A percentile compares a stretch with the other conserved stretches of the same genome.
These are phyloP conservation scores for Fagopyrum tataricum DNA, from an alignment of 148 eudicot species.

Conservation along the genomic window DNA sequence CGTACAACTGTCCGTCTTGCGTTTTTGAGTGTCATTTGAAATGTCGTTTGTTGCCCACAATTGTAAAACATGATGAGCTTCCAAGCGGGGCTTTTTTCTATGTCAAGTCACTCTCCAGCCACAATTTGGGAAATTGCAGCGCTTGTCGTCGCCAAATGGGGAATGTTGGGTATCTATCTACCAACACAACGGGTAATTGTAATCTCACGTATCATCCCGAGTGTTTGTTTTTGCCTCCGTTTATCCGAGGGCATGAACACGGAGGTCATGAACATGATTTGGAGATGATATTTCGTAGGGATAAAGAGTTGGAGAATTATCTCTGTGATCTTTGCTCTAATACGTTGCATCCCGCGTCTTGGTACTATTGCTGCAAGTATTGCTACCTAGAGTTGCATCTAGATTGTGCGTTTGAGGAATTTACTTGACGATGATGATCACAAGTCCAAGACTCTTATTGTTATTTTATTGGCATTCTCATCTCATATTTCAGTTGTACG, in stretches of 20 bases:
- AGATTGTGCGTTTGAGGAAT: neutral
- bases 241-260: neutral
- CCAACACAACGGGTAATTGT: no score
- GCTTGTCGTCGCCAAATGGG: no score
- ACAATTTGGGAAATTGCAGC: no score
- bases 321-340: neutral
- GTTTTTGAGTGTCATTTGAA: neutral
- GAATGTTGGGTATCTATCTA: no score
- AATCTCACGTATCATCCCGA: no score
- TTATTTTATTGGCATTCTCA: no score
- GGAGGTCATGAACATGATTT: neutral
- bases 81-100: no score
- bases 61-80: neutral
- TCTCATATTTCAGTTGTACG: no score
- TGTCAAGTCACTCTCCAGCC: no score
- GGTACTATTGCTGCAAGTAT: neutral
- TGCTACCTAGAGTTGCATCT: neutral
- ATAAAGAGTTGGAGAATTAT: neutral
- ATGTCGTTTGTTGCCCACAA: no score
- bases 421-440: no score
- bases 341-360: neutral
- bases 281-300: neutral
- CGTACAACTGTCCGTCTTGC: neutral
- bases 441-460: no score
- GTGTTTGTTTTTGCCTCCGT: neutral